Evolutionary conservation across 75 land plant species (phyloP), one percentile per base, ranked within the genome.

Genomic region (Ceratopteris richardii): DNA sequence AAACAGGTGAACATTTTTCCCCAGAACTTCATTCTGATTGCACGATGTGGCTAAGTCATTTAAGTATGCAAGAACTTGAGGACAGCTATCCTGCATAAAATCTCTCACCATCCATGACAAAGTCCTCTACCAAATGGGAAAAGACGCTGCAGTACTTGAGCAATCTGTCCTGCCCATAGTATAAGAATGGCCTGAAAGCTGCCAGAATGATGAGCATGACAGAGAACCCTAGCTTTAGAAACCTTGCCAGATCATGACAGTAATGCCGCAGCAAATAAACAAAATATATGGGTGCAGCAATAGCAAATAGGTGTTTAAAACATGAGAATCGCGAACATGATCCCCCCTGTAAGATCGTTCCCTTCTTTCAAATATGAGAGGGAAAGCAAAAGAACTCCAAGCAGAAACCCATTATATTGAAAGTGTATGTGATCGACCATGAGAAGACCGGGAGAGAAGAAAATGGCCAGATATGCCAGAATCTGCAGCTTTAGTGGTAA

Each of bases 121-220:
- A 93, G 72, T 37, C 98, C 98, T 56, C 98, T 64, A 14, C 98
- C 98, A 80, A 93, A 93, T 13, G 98, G 98, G 66, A 93, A 93
- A 57, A 93, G 69, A 2, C 98, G 79, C 11, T 56, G 64, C 33
- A 93, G 24, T 23, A 93, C 78, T 72, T 82, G 87, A 33, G 63
- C 62, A n/a, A 89, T 83, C 96, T 93, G 96, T 48, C 94, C 87
- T 85, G 86, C 13, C 77, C 79, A 73, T 81, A 41, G 56, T 84
- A 87, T 1, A 77, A 21, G 65, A 91, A 87, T 0, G 97, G 97
- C 12, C 81, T 88, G 69, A 77, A 91, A 0, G 97, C 77, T 0
- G 74, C 71, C 0, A 61, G 66, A 44, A 91, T 60, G 31, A 84
- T 79, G 7, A 60, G 44, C 11, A 66, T 58, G 14, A 91, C 97